Evolutionary conservation across 2,329 filamentous ascomycete genomes (phyloP).

Genomic region (Colletotrichum musicola): DNA sequence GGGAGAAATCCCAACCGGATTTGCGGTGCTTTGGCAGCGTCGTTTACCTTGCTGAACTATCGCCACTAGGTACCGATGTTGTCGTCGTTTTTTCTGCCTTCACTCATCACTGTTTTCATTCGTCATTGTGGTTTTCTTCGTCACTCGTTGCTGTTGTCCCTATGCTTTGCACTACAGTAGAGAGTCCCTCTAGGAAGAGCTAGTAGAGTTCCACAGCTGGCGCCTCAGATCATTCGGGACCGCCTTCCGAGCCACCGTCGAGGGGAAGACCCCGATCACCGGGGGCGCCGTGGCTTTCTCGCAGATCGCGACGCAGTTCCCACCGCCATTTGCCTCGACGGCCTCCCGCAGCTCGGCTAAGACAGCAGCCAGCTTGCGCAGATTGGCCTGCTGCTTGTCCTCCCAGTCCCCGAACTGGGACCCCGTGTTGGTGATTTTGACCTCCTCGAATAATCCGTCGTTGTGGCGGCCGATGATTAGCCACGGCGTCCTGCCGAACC

Average conservation of each 20-base stretch:
- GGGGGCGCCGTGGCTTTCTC: not conserved
- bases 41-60: too few species aligned
- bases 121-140: too few species aligned
- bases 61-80: too few species aligned
- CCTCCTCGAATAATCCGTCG: conserved; percentile 38
- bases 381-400: conserved; percentile 3
- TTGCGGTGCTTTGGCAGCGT: too few species aligned
- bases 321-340: conserved; percentile 1
- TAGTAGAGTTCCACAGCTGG: not conserved
- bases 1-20: too few species aligned
- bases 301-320: conserved; percentile 1
- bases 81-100: too few species aligned
- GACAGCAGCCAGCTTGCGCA: conserved; percentile 9
- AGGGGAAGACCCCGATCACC: not conserved
- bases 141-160: too few species aligned
- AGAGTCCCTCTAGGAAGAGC: too few species aligned
- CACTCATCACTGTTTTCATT: too few species aligned
- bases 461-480: conserved; percentile 42
- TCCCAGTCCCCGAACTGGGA: conserved; percentile 10
- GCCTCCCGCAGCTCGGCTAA: conserved; percentile 7
- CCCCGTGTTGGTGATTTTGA: conserved; percentile 11
- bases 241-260: not conserved
- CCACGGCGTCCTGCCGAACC: conserved; percentile 46
- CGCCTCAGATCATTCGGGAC: not conserved
- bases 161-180: too few species aligned